phyloP scores from a whole-genome alignment of 768 basidiomycete species.

The Multifurca ochricompacta region DNA sequence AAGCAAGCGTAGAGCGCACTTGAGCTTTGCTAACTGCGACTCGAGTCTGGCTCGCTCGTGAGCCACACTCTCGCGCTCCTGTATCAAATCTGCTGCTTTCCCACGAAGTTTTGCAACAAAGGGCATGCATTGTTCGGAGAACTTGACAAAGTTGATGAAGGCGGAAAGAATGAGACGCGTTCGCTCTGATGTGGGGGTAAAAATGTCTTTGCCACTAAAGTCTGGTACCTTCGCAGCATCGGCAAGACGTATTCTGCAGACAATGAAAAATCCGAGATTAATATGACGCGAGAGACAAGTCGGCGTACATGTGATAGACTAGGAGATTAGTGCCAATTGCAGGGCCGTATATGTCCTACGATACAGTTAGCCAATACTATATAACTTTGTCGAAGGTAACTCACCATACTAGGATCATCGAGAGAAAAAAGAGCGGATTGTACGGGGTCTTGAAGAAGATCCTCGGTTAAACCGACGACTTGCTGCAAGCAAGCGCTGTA shows the following conservation, averaged over 20 bases:
- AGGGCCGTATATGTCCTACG: slow-evolving; percentile 57
- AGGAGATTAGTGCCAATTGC: slow-evolving; percentile 57
- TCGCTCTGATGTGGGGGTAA: slow-evolving; percentile 64
- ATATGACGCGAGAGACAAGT: background rate
- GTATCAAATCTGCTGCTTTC: slow-evolving; percentile 44
- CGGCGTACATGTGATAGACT: slow-evolving; percentile 60
- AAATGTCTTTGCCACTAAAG: slow-evolving; percentile 70
- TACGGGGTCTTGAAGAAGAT: slow-evolving; percentile 50
- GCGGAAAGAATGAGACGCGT: slow-evolving; percentile 73
- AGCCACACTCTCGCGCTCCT: slow-evolving; percentile 53
- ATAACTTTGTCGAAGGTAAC: slow-evolving; percentile 11
- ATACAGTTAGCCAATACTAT: background rate
- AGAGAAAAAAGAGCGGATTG: slow-evolving; percentile 46
- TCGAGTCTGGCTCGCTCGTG: slow-evolving; percentile 43
- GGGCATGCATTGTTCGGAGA: slow-evolving; percentile 64
- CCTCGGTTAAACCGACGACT: slow-evolving; percentile 55
- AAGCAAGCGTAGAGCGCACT: slow-evolving; percentile 34
- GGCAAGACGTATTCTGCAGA: slow-evolving; percentile 56
- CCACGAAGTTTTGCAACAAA: slow-evolving; percentile 58
- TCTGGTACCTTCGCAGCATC: slow-evolving; percentile 65
- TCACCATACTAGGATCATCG: slow-evolving; percentile 44
- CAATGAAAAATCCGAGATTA: background rate
- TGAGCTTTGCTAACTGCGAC: slow-evolving; percentile 45
- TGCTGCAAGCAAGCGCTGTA: slow-evolving; percentile 68
- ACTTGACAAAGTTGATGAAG: slow-evolving; percentile 91